Evolutionary conservation across 2,329 filamentous ascomycete genomes (phyloP).

Genomic region (Diaporthe nobilis): DNA sequence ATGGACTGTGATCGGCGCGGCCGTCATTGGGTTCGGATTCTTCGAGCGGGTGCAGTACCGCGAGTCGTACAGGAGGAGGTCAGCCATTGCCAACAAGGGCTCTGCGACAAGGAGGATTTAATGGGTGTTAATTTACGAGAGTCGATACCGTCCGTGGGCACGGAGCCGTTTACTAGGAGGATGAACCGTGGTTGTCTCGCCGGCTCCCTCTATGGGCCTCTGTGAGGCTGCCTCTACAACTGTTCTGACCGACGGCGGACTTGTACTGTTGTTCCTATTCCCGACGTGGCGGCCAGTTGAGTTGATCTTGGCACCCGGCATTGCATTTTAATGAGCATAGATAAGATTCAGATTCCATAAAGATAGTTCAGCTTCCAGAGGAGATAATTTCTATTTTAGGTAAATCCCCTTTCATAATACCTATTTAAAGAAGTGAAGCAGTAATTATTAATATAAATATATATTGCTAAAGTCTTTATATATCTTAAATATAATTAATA

Average conservation of each 20-base stretch:
- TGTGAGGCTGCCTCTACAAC: not conserved
- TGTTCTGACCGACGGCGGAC: not conserved
- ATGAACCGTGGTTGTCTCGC: no score
- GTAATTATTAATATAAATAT: not conserved
- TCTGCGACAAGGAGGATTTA: constrained; percentile 48
- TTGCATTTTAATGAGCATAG: constrained; percentile 39
- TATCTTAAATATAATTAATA: no score
- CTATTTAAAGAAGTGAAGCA: no score
- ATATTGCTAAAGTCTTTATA: no score
- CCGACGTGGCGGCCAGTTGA: constrained; percentile 16
- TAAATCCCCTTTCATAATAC: no score
- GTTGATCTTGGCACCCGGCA: not conserved
- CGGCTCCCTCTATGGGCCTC: constrained; percentile 3
- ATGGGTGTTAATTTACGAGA: constrained; percentile 20
- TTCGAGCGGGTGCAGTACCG: constrained; percentile 76
- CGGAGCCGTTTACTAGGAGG: not conserved
- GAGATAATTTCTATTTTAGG: no score
- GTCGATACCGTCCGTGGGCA: not conserved
- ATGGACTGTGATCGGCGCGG: constrained; percentile 72
- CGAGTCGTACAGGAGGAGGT: constrained; percentile 71
- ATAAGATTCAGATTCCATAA: constrained; percentile 30
- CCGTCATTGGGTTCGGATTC: constrained; percentile 75
- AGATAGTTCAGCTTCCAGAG: not conserved
- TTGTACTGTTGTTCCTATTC: not conserved
- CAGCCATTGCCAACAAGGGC: constrained; percentile 58